Conservation (phyloP, 768 basidiomycete genomes). For the Epithele typhae region DNA sequence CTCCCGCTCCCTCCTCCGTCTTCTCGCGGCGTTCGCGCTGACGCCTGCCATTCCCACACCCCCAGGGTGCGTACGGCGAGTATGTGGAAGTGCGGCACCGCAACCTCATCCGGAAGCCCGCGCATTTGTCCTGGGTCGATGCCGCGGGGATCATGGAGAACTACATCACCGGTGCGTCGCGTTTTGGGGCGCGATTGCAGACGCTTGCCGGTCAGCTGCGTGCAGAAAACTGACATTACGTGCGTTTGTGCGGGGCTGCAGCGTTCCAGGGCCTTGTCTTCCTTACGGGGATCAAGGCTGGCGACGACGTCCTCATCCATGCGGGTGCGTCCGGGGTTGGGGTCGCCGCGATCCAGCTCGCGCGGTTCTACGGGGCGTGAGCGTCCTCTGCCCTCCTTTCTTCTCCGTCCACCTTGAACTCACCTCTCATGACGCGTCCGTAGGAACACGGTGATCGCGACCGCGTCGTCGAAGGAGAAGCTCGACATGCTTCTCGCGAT, state of each 20-base stretch:
- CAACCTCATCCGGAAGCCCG: slow-evolving; percentile 72
- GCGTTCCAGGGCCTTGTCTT: slow-evolving; percentile 66
- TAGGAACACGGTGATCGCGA: slow-evolving; percentile 73
- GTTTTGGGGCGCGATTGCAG: too few species aligned
- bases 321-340: slow-evolving; percentile 92
- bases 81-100: slow-evolving; percentile 65
- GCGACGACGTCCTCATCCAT: slow-evolving; percentile 80
- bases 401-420: too few species aligned
- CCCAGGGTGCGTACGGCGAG: slow-evolving; percentile 87
- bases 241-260: background rate
- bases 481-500: slow-evolving; percentile 68
- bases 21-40: too few species aligned
- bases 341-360: slow-evolving; percentile 85
- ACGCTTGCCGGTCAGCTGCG: background rate
- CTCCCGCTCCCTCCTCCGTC: too few species aligned
- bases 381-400: slow-evolving; percentile 29
- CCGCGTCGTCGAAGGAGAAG: slow-evolving; percentile 83
- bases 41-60: too few species aligned
- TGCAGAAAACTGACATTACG: background rate
- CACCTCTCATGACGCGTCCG: background rate
- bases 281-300: slow-evolving; percentile 61
- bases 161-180: slow-evolving; percentile 72
- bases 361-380: slow-evolving; percentile 69
- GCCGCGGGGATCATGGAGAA: slow-evolving; percentile 88
- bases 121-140: slow-evolving; percentile 71